A percentile compares a stretch with the other conserved stretches of the same genome.
These are phyloP conservation scores for Bretschneidera sinensis DNA, from an alignment of 345 rosid species.

Conservation along the genomic window DNA sequence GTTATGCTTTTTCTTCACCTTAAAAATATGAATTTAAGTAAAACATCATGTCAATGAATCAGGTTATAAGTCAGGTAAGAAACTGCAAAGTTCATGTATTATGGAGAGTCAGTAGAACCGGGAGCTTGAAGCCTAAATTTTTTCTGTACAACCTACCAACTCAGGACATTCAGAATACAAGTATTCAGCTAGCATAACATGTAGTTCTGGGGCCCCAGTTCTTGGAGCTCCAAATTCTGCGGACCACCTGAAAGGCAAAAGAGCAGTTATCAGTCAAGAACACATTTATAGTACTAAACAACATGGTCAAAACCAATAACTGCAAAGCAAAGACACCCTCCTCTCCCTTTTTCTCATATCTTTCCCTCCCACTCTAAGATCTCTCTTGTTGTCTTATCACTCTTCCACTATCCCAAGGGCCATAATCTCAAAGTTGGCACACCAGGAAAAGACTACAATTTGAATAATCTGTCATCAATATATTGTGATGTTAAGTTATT, in stretches of 20 bases:
- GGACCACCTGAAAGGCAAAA: constrained; percentile 71
- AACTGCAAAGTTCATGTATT: not conserved
- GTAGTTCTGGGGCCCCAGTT: constrained; percentile 70
- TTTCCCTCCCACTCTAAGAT: not conserved
- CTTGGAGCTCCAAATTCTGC: constrained; percentile 67
- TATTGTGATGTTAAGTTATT: too few relatives aligned
- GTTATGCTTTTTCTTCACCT: not conserved
- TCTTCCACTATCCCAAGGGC: not conserved
- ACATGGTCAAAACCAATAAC: not conserved
- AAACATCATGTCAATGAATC: not conserved
- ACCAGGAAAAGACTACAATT: too few relatives aligned
- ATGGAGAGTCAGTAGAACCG: not conserved
- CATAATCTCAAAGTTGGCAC: not conserved
- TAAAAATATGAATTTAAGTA: not conserved
- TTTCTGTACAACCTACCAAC: constrained; percentile 49
- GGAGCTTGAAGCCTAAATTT: not conserved
- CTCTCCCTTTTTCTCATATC: not conserved
- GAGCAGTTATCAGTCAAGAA: constrained; percentile 7
- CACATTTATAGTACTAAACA: not conserved
- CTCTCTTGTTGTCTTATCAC: not conserved
- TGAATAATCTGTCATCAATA: too few relatives aligned
- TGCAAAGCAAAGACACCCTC: not conserved
- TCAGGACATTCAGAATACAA: constrained; percentile 86
- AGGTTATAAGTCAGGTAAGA: not conserved
- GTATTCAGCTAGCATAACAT: constrained; percentile 84